phyloP scores from a whole-genome alignment of 495 filamentous ascomycete species.

The Daldinia vernicosa region DNA sequence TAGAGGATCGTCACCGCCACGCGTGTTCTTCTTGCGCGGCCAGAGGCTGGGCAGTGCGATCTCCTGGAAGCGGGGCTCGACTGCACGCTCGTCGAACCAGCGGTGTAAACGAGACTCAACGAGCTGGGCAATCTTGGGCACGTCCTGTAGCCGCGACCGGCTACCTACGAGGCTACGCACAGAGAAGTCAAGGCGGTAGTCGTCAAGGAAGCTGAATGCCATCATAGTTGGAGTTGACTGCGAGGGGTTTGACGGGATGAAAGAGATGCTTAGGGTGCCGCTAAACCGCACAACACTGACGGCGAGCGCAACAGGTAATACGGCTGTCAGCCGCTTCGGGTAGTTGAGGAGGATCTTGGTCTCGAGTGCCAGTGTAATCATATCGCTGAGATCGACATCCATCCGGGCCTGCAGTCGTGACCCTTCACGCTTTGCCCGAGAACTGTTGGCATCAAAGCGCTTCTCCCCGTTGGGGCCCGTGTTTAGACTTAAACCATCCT shows the following conservation, averaged over 20 bases:
- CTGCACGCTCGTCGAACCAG: slow-evolving; percentile 97
- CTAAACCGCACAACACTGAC: slow-evolving; percentile 94
- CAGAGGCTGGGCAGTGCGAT: slow-evolving; percentile 92
- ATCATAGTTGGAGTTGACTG: slow-evolving; percentile 76
- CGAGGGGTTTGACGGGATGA: slow-evolving; percentile 74
- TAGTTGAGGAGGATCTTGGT: slow-evolving; percentile 95
- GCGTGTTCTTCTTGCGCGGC: slow-evolving; percentile 86
- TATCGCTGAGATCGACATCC: slow-evolving; percentile 96
- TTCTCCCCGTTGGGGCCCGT: slow-evolving; percentile 53
- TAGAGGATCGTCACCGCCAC: slow-evolving; percentile 65
- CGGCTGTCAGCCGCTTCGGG: slow-evolving; percentile 84
- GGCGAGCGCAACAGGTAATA: slow-evolving; percentile 90
- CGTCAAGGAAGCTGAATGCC: slow-evolving; percentile 92
- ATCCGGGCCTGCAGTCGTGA: slow-evolving; percentile 87
- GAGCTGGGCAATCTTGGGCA: slow-evolving; percentile 96
- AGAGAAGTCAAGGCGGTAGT: slow-evolving; percentile 92
- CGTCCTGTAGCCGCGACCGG: slow-evolving; percentile 88
- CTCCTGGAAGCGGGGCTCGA: slow-evolving; percentile 95
- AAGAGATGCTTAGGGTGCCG: slow-evolving; percentile 90
- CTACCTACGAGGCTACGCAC: slow-evolving; percentile 93
- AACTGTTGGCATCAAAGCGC: slow-evolving; percentile 53
- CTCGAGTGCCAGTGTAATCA: slow-evolving; percentile 92
- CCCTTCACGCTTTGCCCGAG: slow-evolving; percentile 65
- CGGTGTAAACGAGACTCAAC: slow-evolving; percentile 89
- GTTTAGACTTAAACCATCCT: slow-evolving; percentile 63